A percentile compares a stretch with the other conserved stretches of the same genome.
Evolutionary conservation across 371 early-diverging fungal genomes (phyloP).

Genomic region (Syncephalastrum racemosum): DNA sequence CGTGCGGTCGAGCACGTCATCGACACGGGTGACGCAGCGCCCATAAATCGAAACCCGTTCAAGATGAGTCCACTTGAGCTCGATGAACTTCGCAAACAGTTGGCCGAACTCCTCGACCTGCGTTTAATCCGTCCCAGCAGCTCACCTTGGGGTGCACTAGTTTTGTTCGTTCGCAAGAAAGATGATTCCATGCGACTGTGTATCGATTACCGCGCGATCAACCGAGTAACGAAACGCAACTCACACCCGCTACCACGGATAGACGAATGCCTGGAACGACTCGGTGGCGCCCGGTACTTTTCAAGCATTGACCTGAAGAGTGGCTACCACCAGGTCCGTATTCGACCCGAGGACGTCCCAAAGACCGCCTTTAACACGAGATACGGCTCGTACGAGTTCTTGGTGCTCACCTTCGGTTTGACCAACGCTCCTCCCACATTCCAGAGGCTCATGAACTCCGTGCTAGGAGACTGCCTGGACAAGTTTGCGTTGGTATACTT

Average conservation of each 20-base stretch:
- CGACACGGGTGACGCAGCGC: slow-evolving; percentile 10
- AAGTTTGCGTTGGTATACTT: slow-evolving; percentile 47
- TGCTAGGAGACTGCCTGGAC: slow-evolving; percentile 32
- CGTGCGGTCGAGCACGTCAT: slow-evolving; percentile 17
- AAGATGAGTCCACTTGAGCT: slow-evolving; percentile 18
- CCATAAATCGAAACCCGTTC: slow-evolving; percentile 8
- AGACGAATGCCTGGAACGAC: slow-evolving; percentile 30
- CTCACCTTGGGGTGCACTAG: slow-evolving; percentile 41
- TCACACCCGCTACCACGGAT: too few relatives aligned
- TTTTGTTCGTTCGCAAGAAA: too few relatives aligned
- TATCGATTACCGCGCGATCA: slow-evolving; percentile 51
- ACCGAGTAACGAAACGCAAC: slow-evolving; percentile 41
- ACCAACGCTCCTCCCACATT: too few relatives aligned
- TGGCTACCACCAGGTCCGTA: slow-evolving; percentile 18
- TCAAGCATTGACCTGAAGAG: slow-evolving; percentile 38
- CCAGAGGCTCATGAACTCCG: slow-evolving; percentile 29
- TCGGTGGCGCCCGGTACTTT: slow-evolving; percentile 26
- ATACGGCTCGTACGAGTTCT: slow-evolving; percentile 43
- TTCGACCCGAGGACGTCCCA: slow-evolving; percentile 12
- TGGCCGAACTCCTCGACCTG: slow-evolving; percentile 4
- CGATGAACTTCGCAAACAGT: too few relatives aligned
- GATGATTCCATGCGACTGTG: slow-evolving; percentile 37
- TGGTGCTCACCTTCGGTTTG: slow-evolving; percentile 56
- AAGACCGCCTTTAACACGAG: slow-evolving; percentile 40
- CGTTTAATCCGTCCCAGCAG: slow-evolving; percentile 1